Conservation (phyloP, 106 monocot species). For the Dioscorea zingiberensis region DNA sequence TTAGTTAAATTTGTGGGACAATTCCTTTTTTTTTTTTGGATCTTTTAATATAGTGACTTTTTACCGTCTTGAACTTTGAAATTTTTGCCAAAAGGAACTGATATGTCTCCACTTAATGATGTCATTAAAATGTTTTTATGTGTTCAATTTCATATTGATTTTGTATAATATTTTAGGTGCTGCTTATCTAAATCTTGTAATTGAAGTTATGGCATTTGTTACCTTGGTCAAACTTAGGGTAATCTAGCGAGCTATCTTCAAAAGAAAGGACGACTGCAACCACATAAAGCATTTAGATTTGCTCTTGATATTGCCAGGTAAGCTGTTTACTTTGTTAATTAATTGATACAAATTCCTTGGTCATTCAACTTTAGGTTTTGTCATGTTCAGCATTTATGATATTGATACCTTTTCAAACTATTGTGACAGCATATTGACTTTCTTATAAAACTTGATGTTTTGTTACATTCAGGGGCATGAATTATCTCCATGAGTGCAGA, state of each 20-base stretch:
- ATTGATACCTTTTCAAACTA: neutral
- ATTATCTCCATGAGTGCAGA: conserved; percentile 81
- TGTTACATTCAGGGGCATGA: conserved; percentile 62
- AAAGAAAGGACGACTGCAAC: conserved; percentile 64
- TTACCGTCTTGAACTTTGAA: neutral
- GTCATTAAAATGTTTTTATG: neutral
- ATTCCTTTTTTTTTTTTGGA: neutral
- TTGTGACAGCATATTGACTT: neutral
- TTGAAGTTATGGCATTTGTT: neutral
- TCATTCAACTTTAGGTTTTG: neutral
- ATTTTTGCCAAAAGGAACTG: neutral
- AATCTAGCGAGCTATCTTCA: conserved; percentile 76
- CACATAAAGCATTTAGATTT: conserved; percentile 68
- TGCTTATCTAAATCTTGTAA: neutral
- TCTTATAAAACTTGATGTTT: neutral
- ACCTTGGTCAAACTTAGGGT: conserved; percentile 48
- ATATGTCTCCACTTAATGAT: neutral
- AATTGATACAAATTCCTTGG: neutral
- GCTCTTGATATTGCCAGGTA: conserved; percentile 93
- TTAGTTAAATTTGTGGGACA: neutral
- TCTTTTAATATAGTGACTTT: neutral
- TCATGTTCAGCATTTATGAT: neutral
- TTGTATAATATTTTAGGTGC: too few species aligned
- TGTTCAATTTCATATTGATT: neutral
- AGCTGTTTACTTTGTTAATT: conserved; percentile 6